These are phyloP conservation scores for Rhododendron kiyosumense DNA, from an alignment of 148 eudicot genomes.

Conservation along the genomic window DNA sequence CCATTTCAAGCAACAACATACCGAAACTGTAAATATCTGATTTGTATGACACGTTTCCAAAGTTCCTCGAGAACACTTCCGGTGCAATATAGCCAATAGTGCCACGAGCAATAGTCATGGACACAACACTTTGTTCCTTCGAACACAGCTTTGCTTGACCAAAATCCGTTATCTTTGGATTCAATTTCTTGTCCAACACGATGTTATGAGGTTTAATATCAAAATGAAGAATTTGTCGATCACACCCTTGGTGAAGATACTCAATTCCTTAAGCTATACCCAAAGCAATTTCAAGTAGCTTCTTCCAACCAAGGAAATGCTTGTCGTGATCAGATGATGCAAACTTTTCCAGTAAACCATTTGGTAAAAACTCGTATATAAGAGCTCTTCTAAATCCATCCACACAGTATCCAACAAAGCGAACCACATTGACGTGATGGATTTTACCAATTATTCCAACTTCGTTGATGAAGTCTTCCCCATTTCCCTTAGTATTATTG, in stretches of 20 bases:
- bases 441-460: slow-evolving; percentile 3
- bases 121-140: slow-evolving; percentile 19
- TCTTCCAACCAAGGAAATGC: slow-evolving; percentile 24
- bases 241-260: slow-evolving; percentile 27
- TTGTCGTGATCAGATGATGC: background rate
- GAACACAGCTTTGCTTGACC: slow-evolving; percentile 21
- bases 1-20: slow-evolving; percentile 25
- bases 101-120: slow-evolving; percentile 20
- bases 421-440: slow-evolving; percentile 20
- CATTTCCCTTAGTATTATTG: slow-evolving; percentile 15
- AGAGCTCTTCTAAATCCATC: slow-evolving; percentile 23
- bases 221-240: slow-evolving; percentile 24
- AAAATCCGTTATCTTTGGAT: slow-evolving; percentile 25
- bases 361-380: slow-evolving; percentile 20
- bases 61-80: slow-evolving; percentile 15
- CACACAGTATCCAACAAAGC: slow-evolving; percentile 24
- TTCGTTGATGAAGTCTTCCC: slow-evolving; percentile 26
- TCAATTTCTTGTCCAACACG: slow-evolving; percentile 20
- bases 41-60: slow-evolving; percentile 14
- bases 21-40: slow-evolving; percentile 23
- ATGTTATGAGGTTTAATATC: slow-evolving; percentile 27
- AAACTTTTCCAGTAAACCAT: slow-evolving; percentile 20
- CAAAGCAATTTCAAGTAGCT: slow-evolving; percentile 19
- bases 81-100: slow-evolving; percentile 24
- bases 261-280: slow-evolving; percentile 28